Conservation (phyloP, 176 grass and related monocot genomes). For the Rhipidocladum racemiflorum region DNA sequence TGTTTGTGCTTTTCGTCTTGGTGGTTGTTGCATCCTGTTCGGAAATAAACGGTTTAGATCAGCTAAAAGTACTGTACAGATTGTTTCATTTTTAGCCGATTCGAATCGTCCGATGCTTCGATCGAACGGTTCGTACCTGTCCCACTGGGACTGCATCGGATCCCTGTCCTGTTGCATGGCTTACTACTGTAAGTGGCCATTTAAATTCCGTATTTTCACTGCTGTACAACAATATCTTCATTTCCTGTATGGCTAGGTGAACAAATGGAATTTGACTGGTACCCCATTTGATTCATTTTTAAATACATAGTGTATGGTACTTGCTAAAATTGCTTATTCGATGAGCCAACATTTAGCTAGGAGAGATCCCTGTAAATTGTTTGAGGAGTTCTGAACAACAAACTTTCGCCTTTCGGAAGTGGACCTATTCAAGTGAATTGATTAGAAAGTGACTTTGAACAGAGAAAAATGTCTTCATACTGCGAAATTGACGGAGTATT, state of each 20-base stretch:
- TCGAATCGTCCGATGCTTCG: no score
- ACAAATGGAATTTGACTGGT: conserved; percentile 1
- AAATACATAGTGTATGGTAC: background rate
- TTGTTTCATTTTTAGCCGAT: no score
- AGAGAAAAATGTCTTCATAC: background rate
- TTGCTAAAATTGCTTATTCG: background rate
- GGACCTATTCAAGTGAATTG: background rate
- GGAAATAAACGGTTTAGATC: no score
- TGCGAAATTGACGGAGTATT: background rate
- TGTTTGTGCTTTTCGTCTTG: background rate
- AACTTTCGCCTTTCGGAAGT: background rate
- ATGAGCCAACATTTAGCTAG: background rate
- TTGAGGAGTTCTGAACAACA: background rate
- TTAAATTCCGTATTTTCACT: background rate
- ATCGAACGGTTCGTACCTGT: no score
- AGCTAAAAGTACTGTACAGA: no score
- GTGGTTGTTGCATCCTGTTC: no score
- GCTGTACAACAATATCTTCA: background rate
- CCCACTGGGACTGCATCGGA: no score
- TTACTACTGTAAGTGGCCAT: background rate
- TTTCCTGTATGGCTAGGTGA: background rate
- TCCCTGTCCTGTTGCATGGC: no score
- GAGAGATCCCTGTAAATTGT: background rate
- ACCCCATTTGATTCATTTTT: conserved; percentile 2
- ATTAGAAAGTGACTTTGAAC: background rate